Base-by-base conservation (phyloP, 108 stramenopile genomes). In the Parmales sp. region DNA sequence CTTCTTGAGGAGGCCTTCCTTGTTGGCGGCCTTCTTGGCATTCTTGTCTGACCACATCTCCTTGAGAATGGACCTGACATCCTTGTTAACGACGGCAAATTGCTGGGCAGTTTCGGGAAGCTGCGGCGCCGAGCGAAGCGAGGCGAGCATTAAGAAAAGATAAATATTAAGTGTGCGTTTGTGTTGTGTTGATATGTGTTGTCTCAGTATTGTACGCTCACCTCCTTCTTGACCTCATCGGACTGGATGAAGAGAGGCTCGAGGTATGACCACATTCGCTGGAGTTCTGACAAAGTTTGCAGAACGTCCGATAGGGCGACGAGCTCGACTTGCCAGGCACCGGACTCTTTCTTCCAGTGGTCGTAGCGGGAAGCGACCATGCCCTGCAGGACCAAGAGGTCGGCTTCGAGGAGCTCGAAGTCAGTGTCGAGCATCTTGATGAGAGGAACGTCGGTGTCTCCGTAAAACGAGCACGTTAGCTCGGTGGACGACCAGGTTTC, bases 181-280 rank as follows among this genome's bases (percentile, higher is more conserved):
- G n/a, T n/a, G n/a, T n/a, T n/a, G n/a, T n/a, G n/a, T n/a, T n/a
- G n/a, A n/a, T n/a, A n/a, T n/a, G n/a, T n/a, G n/a, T n/a, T n/a
- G n/a, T n/a, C n/a, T n/a, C n/a, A n/a, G n/a, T n/a, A n/a, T n/a
- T n/a, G n/a, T n/a, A n/a, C n/a, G n/a, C n/a, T n/a, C n/a, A n/a
- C n/a, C n/a, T 85, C 86, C 19, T 67, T 45, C 39, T 86, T 85
- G 5, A 87, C 86, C 69, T 87, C 86, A 11, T 87, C 86, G 5
- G 83, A 84, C 11, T 67, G 74, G 25, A 87, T 78, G 63, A 87
- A 87, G 38, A 87, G 78, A 20, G 86, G 82, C 76, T 84, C 86
- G 41, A 87, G 78, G 69, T 85, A 87, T 3, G 74, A 77, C 86
- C 86, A 87, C 39, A 78, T 80, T 18, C 81, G 82, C 79, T 87